Evolutionary conservation across 2,329 filamentous ascomycete genomes (phyloP), one percentile per base, ranked within the genome.

Genomic region (Dothideomycetes sp.): DNA sequence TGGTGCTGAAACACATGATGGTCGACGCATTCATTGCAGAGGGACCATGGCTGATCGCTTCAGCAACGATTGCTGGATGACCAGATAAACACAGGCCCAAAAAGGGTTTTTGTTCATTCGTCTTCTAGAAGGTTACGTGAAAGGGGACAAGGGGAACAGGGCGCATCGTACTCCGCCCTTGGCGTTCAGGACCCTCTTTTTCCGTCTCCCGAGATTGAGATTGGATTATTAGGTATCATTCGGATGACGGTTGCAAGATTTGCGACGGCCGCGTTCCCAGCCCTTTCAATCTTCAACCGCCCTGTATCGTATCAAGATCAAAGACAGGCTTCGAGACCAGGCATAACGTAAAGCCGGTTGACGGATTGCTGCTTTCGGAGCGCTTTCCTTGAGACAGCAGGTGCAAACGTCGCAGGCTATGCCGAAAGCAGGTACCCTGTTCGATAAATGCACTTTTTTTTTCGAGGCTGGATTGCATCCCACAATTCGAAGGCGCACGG

Each of bases 401-500:
- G 25, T 42, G 40, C 40, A 42, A 42, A 34, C 40, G 37, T 40
- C 37, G 32, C 29, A 29, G 24, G 19, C 28, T 29, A 24, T 22
- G 37, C 37, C 37, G 37, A 40, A 40, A 40, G 37, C 37, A 29
- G 32, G 29, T 29, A 40, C 13, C 29, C 20, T 33, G 37, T 32
- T 40, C 18, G 13, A 33, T 17, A 27, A 16, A 31, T 7, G 24
- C 10, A 39, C 30, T 39, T 15, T 30, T 33, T 23, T 41, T 15
- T 9, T 34, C 19, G 32, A 34, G 32, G 32, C 32, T 34, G 22
- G 23, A 23, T 33, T n/a, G 39, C 40, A 36, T 42, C 40, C 40
- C 40, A 27, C 40, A 42, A 42, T 35, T 20, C 32, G 29, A 40
- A n/a, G 24, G 31, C 17, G 40, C 40, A 42, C 40, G 40, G 40